Base-by-base conservation (phyloP, 2,329 filamentous ascomycete genomes). In the Chaetothyriales sp. region DNA sequence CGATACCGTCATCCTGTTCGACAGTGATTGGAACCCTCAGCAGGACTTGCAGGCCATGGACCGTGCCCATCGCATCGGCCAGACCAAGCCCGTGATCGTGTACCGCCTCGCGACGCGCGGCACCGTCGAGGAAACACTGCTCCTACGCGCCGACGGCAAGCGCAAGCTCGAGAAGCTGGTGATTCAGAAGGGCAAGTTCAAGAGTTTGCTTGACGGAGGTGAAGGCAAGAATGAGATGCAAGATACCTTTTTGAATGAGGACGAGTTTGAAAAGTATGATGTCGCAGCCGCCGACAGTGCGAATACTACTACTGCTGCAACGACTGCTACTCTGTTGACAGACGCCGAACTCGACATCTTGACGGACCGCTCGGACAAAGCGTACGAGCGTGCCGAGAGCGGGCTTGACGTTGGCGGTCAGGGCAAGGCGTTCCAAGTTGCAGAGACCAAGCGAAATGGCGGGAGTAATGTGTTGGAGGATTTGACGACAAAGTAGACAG, bases 41-140 rank as follows among this genome's bases (percentile, higher is more conserved):
- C 90, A 95, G 64, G 92, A 98, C 66, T 74, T 98, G 0, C 92
- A 98, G 64, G 92, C 92, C 0, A 92, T 97, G 68, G 92, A 98
- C 63, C 86, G 92, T 4, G 89, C 87, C 0, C 92, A 98, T 65
- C 81, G 92, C 10, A 97, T 98, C 56, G 92, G 92, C 0, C 92
- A 98, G 66, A 95, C 83, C 0, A 78, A 83, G 2, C 92, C 92
- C 0, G 92, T 98, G 1, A 81, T 98, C 18, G 85, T 98, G 0
- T 98, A 94, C 67, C 84, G 92, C 1, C 82, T 98, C 33, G 90
- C 92, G 0, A 98, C 92, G 0, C 89, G 89, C 62, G 86, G 85
- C 7, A 97, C 92, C 0, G 87, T 98, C 0, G 92, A 98, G 65
- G 87, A 95, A 63, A 82, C 82, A 5, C 74, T 97, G 0, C 78